phyloP scores from a whole-genome alignment of 345 rosid species.

The Citrus sp. region DNA sequence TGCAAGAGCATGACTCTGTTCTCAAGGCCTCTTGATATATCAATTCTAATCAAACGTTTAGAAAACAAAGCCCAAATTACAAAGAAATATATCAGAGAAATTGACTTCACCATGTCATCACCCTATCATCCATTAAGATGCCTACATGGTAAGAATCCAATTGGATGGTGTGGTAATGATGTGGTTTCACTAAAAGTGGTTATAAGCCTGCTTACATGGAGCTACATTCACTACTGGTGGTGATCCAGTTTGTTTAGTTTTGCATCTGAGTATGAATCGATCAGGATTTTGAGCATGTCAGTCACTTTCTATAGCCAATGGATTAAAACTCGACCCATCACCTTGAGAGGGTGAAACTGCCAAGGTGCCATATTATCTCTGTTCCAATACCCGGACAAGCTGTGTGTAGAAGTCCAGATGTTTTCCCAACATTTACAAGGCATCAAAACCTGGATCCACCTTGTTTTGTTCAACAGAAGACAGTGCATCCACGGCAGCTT shows the following conservation, averaged over 20 bases:
- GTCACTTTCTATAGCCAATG: neutral
- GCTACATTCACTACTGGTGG: neutral
- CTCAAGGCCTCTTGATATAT: neutral
- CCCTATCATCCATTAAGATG: no score
- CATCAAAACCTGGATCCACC: neutral
- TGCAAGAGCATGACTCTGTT: neutral
- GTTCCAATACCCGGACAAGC: neutral
- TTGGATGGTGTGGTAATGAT: no score
- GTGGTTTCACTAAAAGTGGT: no score
- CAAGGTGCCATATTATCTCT: neutral
- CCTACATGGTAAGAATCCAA: no score
- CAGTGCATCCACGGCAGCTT: neutral
- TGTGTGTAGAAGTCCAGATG: neutral
- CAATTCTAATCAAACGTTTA: neutral
- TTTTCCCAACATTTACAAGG: neutral
- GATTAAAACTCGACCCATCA: neutral
- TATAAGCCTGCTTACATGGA: neutral
- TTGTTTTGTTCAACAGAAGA: neutral
- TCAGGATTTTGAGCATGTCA: neutral
- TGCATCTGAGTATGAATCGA: neutral
- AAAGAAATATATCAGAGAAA: no score
- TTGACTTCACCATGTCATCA: no score
- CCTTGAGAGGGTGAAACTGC: neutral
- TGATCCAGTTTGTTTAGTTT: neutral
- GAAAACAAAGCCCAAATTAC: neutral